These are phyloP conservation scores for Sclerotinia trifoliorum DNA, from an alignment of 2,329 filamentous ascomycete species.

Conservation along the genomic window DNA sequence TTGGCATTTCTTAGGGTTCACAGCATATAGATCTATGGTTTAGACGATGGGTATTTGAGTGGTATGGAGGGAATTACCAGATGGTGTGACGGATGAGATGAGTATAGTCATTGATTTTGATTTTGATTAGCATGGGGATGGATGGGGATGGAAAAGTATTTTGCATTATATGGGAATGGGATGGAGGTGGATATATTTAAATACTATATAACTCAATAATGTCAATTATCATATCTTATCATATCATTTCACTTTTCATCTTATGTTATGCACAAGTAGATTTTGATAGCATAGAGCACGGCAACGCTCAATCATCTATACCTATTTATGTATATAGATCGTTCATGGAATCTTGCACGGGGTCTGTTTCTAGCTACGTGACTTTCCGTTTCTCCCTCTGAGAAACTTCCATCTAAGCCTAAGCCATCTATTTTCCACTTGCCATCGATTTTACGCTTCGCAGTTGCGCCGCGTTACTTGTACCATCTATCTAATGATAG, in stretches of 20 bases:
- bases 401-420: not conserved
- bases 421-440: not conserved
- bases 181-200: not conserved
- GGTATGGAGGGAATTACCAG: not conserved
- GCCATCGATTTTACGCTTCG: not conserved
- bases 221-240: not conserved
- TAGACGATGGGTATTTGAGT: not conserved
- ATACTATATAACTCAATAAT: not conserved
- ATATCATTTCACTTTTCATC: no score
- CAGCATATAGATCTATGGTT: not conserved
- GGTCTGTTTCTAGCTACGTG: not conserved
- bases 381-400: not conserved
- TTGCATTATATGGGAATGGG: not conserved
- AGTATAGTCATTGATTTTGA: not conserved
- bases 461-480: not conserved
- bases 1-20: not conserved
- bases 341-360: not conserved
- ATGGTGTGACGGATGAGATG: not conserved
- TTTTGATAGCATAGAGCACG: not conserved
- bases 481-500: slow-evolving; percentile 68
- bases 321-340: not conserved
- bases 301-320: slow-evolving; percentile 2
- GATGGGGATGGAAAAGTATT: not conserved
- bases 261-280: not conserved
- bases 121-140: not conserved